phyloP scores from a whole-genome alignment of 1,284 basidiomycete genomes.

The Cyathus pygmaeus region DNA sequence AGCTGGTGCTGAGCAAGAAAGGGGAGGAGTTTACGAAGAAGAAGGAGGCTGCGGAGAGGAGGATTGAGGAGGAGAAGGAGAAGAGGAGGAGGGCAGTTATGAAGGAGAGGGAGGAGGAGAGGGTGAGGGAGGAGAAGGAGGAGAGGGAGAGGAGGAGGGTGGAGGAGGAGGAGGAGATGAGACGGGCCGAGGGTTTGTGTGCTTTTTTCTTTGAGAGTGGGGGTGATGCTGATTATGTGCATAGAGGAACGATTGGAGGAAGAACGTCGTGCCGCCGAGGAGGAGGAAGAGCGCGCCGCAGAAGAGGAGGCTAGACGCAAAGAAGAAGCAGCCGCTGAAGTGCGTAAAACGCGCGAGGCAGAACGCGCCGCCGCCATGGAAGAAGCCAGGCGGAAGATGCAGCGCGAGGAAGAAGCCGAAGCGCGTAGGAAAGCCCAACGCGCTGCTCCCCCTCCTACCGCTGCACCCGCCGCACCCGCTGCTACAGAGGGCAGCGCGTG shows the following conservation, averaged over 20 bases:
- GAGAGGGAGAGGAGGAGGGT: slow-evolving; percentile 55
- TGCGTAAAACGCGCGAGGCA: slow-evolving; percentile 71
- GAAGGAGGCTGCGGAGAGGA: slow-evolving; percentile 68
- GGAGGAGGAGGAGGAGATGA: slow-evolving; percentile 60
- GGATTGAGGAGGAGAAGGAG: slow-evolving; percentile 89
- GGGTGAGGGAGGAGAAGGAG: slow-evolving; percentile 56
- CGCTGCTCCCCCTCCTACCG: slow-evolving; percentile 35
- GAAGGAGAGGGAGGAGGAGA: slow-evolving; percentile 69
- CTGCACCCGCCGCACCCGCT: slow-evolving; percentile 26
- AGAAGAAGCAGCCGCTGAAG: slow-evolving; percentile 64
- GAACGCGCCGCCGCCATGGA: slow-evolving; percentile 74
- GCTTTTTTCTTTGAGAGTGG: slow-evolving; percentile 5
- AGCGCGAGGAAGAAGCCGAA: slow-evolving; percentile 86
- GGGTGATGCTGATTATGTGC: slow-evolving; percentile 5
- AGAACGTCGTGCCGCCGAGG: slow-evolving; percentile 59
- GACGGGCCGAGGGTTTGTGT: slow-evolving; percentile 52
- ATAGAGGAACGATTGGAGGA: slow-evolving; percentile 67
- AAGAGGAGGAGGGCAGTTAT: slow-evolving; percentile 70
- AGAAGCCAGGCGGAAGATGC: slow-evolving; percentile 66
- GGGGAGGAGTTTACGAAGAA: slow-evolving; percentile 78
- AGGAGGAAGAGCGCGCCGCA: slow-evolving; percentile 58
- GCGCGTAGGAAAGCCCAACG: slow-evolving; percentile 57
- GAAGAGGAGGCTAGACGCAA: slow-evolving; percentile 67
- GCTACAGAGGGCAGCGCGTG: slow-evolving; percentile 37
- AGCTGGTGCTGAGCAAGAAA: slow-evolving; percentile 70